Evolutionary conservation across 495 filamentous ascomycete species (phyloP).

Genomic region (Antarctomyces pellizariae): DNA sequence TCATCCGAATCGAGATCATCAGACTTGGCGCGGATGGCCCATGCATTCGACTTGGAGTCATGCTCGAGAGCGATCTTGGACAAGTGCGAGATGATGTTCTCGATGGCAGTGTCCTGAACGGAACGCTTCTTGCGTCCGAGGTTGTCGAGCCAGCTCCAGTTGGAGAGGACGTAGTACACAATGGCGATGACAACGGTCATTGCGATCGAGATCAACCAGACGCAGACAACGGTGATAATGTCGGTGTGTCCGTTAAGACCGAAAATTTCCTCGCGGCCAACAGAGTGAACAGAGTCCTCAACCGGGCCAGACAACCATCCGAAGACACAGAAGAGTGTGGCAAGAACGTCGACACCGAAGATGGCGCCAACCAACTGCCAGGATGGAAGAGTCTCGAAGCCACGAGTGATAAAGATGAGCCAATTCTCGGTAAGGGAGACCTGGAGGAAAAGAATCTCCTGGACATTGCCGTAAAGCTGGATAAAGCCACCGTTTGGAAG

Average conservation of each 20-base stretch:
- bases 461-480: conserved; percentile 46
- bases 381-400: conserved; percentile 44
- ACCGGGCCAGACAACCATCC: conserved; percentile 34
- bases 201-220: conserved; percentile 60
- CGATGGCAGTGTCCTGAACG: conserved; percentile 49
- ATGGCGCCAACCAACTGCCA: conserved; percentile 53
- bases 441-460: conserved; percentile 53
- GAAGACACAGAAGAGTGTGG: conserved; percentile 51
- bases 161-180: conserved; percentile 51
- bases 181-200: conserved; percentile 59
- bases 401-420: conserved; percentile 61
- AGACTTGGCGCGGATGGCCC: conserved; percentile 33
- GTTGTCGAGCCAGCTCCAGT: conserved; percentile 43
- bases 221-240: conserved; percentile 55
- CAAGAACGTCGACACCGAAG: conserved; percentile 42
- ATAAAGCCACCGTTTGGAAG: conserved; percentile 45
- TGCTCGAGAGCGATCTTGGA: conserved; percentile 56
- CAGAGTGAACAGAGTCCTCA: conserved; percentile 20
- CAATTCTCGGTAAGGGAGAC: conserved; percentile 55
- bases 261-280: conserved; percentile 20
- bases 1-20: conserved; percentile 43
- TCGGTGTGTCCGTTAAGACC: conserved; percentile 36
- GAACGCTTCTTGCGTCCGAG: conserved; percentile 59
- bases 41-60: conserved; percentile 33
- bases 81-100: conserved; percentile 57